Base-by-base conservation (phyloP, 2,329 filamentous ascomycete genomes). In the Zalaria obscura region DNA sequence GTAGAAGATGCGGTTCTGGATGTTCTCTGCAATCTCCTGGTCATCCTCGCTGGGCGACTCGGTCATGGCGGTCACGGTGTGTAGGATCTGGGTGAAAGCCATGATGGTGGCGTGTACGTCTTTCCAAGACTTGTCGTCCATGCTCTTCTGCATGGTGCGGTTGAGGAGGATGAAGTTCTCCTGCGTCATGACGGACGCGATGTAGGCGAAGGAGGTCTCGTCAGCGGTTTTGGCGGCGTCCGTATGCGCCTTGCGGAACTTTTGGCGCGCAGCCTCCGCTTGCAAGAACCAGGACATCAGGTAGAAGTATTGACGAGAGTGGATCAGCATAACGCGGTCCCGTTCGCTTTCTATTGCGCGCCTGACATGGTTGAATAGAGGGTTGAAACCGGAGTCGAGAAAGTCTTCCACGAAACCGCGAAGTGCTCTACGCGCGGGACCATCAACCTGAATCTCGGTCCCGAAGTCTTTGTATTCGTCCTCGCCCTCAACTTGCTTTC, bases 21-120 rank as follows among this genome's bases (percentile, higher is more conserved):
- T 95, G 52, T 98, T 98, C 57, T 98, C 89, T 0, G 91, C 89
- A 57, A 98, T 96, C 52, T 96, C 91, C 55, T 93, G 83, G 50
- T 98, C 85, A n/a, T 95, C 88, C 47, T 95, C 88, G 27, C 84
- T 73, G 1, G 75, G 72, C 1, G 85, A 91, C 37, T 83, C 77
- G 1, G 79, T 70, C 88, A 98, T 96, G 46, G 93, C 85, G 53
- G 94, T 87, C 2, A 96, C 82, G 0, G 88, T 94, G 26, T 94
- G 71, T 35, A 61, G 45, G 49, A 96, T 91, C 56, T 96, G 88
- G 0, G 88, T 96, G 56, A 95, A 93, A 56, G 88, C 95, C 42
- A 84, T 80, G 78, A 96, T 91, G 38, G 83, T 80, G 1, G 89
- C 81, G 42, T 87, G 84, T 10, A 96, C 63, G 51, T 93, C 83